Percentiles rank a stretch among this genome's conserved stretches.
Conservation (phyloP, 345 rosid species). For the Aquilaria malaccensis region DNA sequence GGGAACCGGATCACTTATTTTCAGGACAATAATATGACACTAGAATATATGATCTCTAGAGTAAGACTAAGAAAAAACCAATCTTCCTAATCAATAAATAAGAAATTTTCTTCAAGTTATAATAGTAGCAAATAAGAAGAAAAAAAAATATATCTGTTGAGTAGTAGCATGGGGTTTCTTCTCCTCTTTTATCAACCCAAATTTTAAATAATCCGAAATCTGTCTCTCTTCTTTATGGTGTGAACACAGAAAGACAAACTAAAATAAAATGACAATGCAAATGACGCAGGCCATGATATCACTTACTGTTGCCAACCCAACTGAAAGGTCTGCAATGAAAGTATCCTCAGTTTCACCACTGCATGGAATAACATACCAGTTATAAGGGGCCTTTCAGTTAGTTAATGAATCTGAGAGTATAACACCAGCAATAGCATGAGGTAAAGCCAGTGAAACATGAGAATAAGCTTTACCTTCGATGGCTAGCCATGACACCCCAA, state of each 20-base stretch:
- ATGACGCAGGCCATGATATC: not conserved
- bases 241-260: too few species aligned
- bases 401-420: not conserved
- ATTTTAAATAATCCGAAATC: not conserved
- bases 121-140: too few species aligned
- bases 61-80: too few species aligned
- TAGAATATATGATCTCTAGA: too few species aligned
- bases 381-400: not conserved
- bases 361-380: constrained; percentile 8
- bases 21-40: too few species aligned
- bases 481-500: constrained; percentile 59
- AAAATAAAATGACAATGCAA: not conserved
- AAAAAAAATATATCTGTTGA: too few species aligned
- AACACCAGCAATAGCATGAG: not conserved
- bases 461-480: constrained; percentile 23
- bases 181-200: too few species aligned
- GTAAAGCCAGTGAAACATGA: not conserved
- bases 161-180: too few species aligned
- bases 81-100: too few species aligned
- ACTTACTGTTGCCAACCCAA: constrained; percentile 49
- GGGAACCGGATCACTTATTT: too few species aligned
- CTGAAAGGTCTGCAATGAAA: constrained; percentile 51
- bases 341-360: constrained; percentile 63
- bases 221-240: not conserved
- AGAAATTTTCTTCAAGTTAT: too few species aligned